Base-by-base conservation (phyloP, 306 rosid species). In the Vigna trinervia region DNA sequence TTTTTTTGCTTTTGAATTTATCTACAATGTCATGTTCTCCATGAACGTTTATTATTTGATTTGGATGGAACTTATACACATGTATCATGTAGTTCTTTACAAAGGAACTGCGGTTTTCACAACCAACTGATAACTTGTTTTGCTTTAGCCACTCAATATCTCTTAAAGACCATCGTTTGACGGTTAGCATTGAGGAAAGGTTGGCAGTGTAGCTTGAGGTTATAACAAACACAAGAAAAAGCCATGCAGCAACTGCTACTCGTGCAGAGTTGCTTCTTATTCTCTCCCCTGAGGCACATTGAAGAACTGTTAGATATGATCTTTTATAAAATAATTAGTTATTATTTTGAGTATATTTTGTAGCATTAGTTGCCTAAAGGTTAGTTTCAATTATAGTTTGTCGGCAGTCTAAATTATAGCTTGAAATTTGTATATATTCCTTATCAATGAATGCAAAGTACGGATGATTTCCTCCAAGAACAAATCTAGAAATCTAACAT, bases 151-250 rank as follows among this genome's bases (percentile, higher is more conserved):
- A 88, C 3, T 85, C 83, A 38, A 87, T 74, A 62, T 82, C 81
- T 58, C 77, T 76, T 3, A 66, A 84, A 14, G 80, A 59, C 8
- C 87, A 46, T 13, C 78, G 47, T 74, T 60, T 51, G 34, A 87
- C 86, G 5, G 89, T 90, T 45, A 90, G 88, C 86, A 82, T 69
- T 23, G 93, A 90, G 6, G 93, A 90, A 48, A 90, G 84, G 73
- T 68, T 90, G n/a, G 93, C 93, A 39, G 96, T 88, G 86, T 90
- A 90, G 83, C 96, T 88, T 61, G 96, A 87, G 60, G 71, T 88
- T 48, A 85, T 11, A 72, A 88, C 85, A 62, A 85, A 82, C 46
- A 87, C 93, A 8, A 88, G 83, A 78, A 85, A 87, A 51, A 90
- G 56, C 91, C 93, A 84, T 69, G 45, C 83, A 1, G 74, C 80